Evolutionary conservation across 495 filamentous ascomycete species (phyloP), one percentile per base, ranked within the genome.

Genomic region (Lichenothelia convexa): DNA sequence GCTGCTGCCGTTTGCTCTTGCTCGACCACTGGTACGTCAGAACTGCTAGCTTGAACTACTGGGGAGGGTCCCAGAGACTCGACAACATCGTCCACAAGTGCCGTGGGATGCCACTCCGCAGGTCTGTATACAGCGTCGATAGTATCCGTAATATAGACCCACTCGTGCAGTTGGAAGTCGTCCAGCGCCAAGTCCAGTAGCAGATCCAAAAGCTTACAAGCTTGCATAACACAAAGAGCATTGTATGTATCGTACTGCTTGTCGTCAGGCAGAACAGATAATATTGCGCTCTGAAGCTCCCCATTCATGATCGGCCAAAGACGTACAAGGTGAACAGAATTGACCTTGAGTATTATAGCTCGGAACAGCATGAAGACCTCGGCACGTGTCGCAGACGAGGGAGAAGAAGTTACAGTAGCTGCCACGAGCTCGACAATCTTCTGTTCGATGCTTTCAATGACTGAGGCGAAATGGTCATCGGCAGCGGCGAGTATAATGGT

Each of bases 71-170:
- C 78, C 0, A 94, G 60, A 40, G 73, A 77, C 45, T 89, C 81
- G 0, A 80, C 78, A 5, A 97, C 60, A 47, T 87, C 81, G 44
- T 97, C 89, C 13, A 79, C 77, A 8, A 95, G 65, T 1, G 84
- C 82, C 3, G 77, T 62, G 1, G 86, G 71, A 36, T 73, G 65
- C 59, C 75, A 79, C 34, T 64, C 58, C n/a, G 70, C 55, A 1
- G 84, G 76, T 12, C 78, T 72, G 49, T 95, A 95, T 17, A 95
- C 83, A 1, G 91, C 85, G 50, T 99, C 89, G 45, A 93, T 86
- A 23, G 86, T 94, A 51, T 99, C 91, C 4, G 85, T 87, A 18
- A 95, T 73, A 54, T 91, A 99, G 13, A 95, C 68, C 89, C 89
- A 99, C 60, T 93, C 83, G 37, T 84, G 70, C 26, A 93, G 64